phyloP scores from a whole-genome alignment of 73 alveolate genomes.

The Tetrahymena elliotti region DNA sequence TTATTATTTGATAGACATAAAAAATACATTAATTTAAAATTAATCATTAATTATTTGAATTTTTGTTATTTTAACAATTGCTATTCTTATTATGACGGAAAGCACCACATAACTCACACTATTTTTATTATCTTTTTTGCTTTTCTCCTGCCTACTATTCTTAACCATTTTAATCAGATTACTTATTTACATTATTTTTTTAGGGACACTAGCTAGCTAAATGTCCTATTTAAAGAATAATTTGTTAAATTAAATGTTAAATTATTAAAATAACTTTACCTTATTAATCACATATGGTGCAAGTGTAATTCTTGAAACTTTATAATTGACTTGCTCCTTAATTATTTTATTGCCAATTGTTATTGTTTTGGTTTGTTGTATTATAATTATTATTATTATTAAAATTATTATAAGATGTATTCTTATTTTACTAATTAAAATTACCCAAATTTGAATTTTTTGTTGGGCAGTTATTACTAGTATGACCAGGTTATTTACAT shows the following conservation, averaged over 20 bases:
- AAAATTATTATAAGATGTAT: not conserved
- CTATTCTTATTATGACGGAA: not conserved
- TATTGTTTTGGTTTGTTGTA: not conserved
- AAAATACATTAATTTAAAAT: no score
- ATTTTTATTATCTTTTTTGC: not conserved
- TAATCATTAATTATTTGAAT: not conserved
- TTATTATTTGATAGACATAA: no score
- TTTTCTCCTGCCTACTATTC: not conserved
- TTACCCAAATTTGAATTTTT: not conserved
- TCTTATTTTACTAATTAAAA: not conserved
- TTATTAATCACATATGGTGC: not conserved
- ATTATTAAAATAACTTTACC: not conserved
- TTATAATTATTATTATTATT: not conserved
- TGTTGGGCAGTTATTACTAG: not conserved
- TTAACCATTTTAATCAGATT: not conserved
- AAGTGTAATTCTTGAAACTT: not conserved
- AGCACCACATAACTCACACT: not conserved
- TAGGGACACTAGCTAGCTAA: not conserved
- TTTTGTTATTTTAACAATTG: not conserved
- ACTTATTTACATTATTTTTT: not conserved
- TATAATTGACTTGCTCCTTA: not conserved
- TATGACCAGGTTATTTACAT: not conserved
- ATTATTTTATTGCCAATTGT: not conserved
- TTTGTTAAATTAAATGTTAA: not conserved
- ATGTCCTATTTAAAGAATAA: not conserved